Evolutionary conservation across 2,329 filamentous ascomycete genomes (phyloP).

Genomic region (Monilinia vaccinii-corymbosi): DNA sequence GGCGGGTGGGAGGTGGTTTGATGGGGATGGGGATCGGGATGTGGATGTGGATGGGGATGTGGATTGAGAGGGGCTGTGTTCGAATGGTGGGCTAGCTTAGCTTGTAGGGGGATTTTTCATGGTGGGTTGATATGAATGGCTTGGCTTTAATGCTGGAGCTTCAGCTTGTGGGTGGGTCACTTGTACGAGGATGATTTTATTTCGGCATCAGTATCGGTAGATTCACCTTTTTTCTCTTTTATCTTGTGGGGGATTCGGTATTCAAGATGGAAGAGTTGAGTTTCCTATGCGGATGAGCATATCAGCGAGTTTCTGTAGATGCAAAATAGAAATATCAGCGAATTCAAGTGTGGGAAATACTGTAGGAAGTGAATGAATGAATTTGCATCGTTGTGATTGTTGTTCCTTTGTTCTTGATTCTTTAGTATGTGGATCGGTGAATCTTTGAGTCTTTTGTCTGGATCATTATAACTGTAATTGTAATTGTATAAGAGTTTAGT

Average conservation of each 20-base stretch:
- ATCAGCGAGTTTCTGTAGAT: not conserved
- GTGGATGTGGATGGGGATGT: too few relatives aligned
- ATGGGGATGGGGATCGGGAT: too few relatives aligned
- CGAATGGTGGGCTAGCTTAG: not conserved
- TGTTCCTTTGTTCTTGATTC: not conserved
- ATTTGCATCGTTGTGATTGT: too few relatives aligned
- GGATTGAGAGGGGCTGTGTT: not conserved
- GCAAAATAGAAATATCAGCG: not conserved
- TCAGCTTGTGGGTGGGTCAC: not conserved
- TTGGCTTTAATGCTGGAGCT: too few relatives aligned
- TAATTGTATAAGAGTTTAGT: too few relatives aligned
- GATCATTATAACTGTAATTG: too few relatives aligned
- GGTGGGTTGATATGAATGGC: too few relatives aligned
- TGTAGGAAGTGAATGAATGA: not conserved
- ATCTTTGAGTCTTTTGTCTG: too few relatives aligned
- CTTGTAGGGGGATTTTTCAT: too few relatives aligned
- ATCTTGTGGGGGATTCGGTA: not conserved
- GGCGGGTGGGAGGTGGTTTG: not conserved
- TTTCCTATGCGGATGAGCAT: not conserved
- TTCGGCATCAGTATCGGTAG: not conserved
- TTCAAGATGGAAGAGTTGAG: too few relatives aligned
- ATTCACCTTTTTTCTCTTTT: not conserved
- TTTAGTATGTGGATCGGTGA: too few relatives aligned
- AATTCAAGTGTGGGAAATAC: not conserved
- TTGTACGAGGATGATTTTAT: too few relatives aligned